A percentile compares a stretch with the other conserved stretches of the same genome.
phyloP scores from a whole-genome alignment of 31 red algal species.

The Endocladia muricata region DNA sequence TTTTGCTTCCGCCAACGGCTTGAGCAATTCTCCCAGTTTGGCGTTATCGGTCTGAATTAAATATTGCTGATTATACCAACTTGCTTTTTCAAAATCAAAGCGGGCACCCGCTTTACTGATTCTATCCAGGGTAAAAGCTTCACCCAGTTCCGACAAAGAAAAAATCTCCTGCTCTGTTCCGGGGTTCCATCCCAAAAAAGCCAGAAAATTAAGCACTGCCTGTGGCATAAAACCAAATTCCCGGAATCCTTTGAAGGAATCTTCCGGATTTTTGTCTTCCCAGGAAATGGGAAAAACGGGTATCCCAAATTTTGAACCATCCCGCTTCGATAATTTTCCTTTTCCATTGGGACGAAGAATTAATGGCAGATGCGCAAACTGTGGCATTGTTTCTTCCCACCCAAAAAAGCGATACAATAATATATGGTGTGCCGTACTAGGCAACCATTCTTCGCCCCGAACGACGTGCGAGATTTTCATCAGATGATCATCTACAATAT shows the following conservation, averaged over 20 bases:
- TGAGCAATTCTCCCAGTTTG: background rate
- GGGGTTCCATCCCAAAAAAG: conserved; percentile 23
- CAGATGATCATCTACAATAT: conserved; percentile 14
- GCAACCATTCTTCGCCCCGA: background rate
- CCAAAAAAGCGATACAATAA: background rate
- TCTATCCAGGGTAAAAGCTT: conserved; percentile 12
- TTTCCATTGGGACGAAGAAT: background rate
- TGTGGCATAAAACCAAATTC: conserved; percentile 10
- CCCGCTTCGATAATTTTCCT: conserved; percentile 13
- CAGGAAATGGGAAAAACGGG: too few relatives aligned
- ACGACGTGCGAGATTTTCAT: conserved; percentile 4
- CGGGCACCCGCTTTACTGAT: conserved; percentile 3
- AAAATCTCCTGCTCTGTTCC: conserved; percentile 31
- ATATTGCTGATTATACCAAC: background rate
- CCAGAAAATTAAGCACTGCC: conserved; percentile 17
- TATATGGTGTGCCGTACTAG: background rate
- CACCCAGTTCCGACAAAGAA: conserved; percentile 8
- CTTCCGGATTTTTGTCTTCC: too few relatives aligned
- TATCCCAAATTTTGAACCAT: too few relatives aligned
- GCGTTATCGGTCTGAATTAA: too few relatives aligned
- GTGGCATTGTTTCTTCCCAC: conserved; percentile 3
- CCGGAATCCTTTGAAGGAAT: background rate
- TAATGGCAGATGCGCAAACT: conserved; percentile 22
- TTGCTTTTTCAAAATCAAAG: conserved; percentile 31
- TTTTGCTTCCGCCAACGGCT: background rate